Conservation (phyloP, 805 yeast genomes). For the Wickerhamomyces kurtzmanii region DNA sequence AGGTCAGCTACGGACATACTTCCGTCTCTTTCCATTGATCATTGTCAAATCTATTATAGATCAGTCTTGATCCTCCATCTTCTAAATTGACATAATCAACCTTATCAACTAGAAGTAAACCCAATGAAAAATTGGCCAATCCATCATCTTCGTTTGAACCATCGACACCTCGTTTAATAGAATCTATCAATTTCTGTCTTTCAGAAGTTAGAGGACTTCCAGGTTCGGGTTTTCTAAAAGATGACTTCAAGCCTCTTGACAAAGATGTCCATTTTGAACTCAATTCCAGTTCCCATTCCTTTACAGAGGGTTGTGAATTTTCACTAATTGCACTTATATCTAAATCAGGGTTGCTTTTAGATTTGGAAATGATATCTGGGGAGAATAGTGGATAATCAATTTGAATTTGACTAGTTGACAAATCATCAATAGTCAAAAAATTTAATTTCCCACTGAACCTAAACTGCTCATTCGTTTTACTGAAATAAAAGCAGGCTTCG, state of each 20-base stretch:
- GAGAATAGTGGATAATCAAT: constrained; percentile 20
- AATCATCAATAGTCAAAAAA: constrained; percentile 21
- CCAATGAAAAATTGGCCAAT: constrained; percentile 56
- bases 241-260: constrained; percentile 48
- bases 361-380: constrained; percentile 9
- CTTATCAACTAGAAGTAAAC: constrained; percentile 56
- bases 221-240: constrained; percentile 69
- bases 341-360: not conserved
- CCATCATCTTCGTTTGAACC: constrained; percentile 60
- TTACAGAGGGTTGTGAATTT: constrained; percentile 34
- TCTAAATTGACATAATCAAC: constrained; percentile 63
- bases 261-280: constrained; percentile 52
- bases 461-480: constrained; percentile 52
- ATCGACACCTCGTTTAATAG: constrained; percentile 75
- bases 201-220: constrained; percentile 48
- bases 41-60: constrained; percentile 40
- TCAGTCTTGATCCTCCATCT: constrained; percentile 38
- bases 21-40: constrained; percentile 72
- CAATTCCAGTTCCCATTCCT: constrained; percentile 64
- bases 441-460: constrained; percentile 62
- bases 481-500: constrained; percentile 74
- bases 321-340: not conserved
- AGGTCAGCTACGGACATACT: constrained; percentile 51
- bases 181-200: constrained; percentile 49
- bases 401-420: constrained; percentile 7